These are phyloP conservation scores for Bruguiera parviflora DNA, from an alignment of 345 rosid species.

Conservation along the genomic window DNA sequence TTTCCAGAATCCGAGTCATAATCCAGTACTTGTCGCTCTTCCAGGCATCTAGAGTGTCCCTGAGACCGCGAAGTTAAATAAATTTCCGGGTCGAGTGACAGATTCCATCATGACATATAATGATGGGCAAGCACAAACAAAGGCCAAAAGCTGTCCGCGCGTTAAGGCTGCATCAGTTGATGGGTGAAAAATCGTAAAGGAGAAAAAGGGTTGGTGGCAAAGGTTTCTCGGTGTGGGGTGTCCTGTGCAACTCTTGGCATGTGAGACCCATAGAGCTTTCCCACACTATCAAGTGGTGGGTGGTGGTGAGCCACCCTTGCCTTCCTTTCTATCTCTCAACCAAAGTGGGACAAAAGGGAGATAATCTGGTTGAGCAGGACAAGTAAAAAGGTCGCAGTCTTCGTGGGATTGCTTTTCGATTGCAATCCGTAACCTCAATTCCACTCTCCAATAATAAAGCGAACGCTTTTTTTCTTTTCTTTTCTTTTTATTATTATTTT, in stretches of 20 bases:
- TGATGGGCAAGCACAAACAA: conserved; percentile 15
- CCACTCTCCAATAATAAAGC: neutral
- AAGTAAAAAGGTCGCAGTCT: neutral
- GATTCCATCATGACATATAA: neutral
- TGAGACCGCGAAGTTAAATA: neutral
- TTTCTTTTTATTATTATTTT: too few relatives aligned
- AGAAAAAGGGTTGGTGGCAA: conserved; percentile 1
- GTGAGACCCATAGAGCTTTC: conserved; percentile 3
- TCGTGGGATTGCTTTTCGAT: neutral
- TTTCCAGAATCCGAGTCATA: conserved; percentile 1
- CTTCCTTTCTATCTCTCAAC: neutral
- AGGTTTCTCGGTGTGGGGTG: neutral
- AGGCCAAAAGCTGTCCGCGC: conserved; percentile 5
- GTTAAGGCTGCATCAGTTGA: neutral
- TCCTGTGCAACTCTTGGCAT: neutral
- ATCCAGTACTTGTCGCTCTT: neutral
- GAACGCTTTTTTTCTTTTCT: neutral
- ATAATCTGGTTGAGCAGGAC: neutral
- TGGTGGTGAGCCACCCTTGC: conserved; percentile 1
- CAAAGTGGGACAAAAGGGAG: neutral
- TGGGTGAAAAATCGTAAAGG: neutral
- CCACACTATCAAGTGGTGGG: conserved; percentile 4
- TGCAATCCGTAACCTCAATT: neutral
- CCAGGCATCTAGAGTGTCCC: neutral
- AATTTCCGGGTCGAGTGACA: neutral